phyloP scores from a whole-genome alignment of 2,329 filamentous ascomycete species.

The Hawksworthiomyces lignivorus region DNA sequence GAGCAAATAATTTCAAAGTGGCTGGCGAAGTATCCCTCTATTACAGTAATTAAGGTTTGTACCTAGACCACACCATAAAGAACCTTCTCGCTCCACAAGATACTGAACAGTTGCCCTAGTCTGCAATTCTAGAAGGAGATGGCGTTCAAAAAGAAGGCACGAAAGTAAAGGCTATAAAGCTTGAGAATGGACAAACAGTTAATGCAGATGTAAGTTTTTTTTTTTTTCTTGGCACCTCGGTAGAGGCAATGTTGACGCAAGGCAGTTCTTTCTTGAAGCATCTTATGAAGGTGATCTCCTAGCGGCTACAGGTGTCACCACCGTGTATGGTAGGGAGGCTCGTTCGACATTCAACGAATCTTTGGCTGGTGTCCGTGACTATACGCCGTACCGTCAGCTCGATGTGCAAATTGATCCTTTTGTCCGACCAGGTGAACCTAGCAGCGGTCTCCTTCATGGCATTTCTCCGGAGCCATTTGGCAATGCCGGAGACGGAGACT shows the following conservation, averaged over 20 bases:
- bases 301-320: neutral
- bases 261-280: neutral
- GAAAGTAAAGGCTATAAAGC: neutral
- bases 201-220: neutral
- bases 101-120: no score
- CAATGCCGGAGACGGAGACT: slow-evolving; percentile 3
- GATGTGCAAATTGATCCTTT: slow-evolving; percentile 2
- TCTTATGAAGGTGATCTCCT: slow-evolving; percentile 2
- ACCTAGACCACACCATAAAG: no score
- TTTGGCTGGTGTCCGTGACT: neutral
- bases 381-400: slow-evolving; percentile 5
- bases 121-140: neutral
- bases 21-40: neutral
- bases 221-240: neutral
- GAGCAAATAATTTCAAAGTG: neutral
- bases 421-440: neutral
- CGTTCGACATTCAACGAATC: slow-evolving; percentile 1
- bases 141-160: neutral
- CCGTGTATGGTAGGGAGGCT: neutral
- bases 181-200: neutral
- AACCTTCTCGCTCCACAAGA: no score
- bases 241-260: neutral
- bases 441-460: slow-evolving; percentile 2
- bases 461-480: slow-evolving; percentile 1
- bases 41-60: neutral